Conservation (phyloP, 2,329 filamentous ascomycete genomes). For the Ploettnerulaceae sp. region DNA sequence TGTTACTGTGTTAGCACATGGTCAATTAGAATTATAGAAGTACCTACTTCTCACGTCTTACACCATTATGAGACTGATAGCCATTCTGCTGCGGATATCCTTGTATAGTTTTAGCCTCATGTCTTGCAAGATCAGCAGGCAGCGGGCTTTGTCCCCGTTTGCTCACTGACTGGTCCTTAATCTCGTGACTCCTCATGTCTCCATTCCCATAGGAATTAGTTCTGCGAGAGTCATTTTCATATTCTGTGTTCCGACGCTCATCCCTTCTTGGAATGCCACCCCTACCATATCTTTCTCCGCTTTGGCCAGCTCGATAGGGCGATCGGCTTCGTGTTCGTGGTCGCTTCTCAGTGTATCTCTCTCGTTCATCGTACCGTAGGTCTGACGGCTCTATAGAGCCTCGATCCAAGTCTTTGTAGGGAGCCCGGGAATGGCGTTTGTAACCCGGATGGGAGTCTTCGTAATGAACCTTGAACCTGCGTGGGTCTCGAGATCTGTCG, state of each 20-base stretch:
- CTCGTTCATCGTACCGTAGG: conserved; percentile 46
- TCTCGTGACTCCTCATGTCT: conserved; percentile 44
- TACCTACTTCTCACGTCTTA: conserved; percentile 39
- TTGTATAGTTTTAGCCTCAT: conserved; percentile 65
- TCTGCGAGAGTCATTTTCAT: conserved; percentile 19
- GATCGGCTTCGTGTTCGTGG: conserved; percentile 48
- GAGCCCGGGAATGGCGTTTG: conserved; percentile 43
- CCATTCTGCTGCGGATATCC: conserved; percentile 50
- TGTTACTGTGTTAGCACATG: conserved; percentile 20
- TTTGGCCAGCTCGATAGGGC: conserved; percentile 39
- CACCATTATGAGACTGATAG: conserved; percentile 33
- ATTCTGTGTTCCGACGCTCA: conserved; percentile 16
- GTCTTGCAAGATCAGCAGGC: conserved; percentile 53
- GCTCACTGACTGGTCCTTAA: conserved; percentile 57
- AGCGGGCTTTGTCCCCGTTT: conserved; percentile 57
- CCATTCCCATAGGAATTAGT: conserved; percentile 30
- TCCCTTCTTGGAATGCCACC: conserved; percentile 23
- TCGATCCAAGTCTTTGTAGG: conserved; percentile 55
- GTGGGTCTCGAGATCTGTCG: conserved; percentile 46
- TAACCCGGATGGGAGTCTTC: conserved; percentile 48
- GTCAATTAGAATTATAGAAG: background rate
- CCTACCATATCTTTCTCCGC: conserved; percentile 22
- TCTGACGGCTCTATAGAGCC: conserved; percentile 25
- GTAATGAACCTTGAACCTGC: conserved; percentile 58
- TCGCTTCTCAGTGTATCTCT: conserved; percentile 49